These are phyloP conservation scores for Mycena galericulata DNA, from an alignment of 768 basidiomycete species.

Conservation along the genomic window DNA sequence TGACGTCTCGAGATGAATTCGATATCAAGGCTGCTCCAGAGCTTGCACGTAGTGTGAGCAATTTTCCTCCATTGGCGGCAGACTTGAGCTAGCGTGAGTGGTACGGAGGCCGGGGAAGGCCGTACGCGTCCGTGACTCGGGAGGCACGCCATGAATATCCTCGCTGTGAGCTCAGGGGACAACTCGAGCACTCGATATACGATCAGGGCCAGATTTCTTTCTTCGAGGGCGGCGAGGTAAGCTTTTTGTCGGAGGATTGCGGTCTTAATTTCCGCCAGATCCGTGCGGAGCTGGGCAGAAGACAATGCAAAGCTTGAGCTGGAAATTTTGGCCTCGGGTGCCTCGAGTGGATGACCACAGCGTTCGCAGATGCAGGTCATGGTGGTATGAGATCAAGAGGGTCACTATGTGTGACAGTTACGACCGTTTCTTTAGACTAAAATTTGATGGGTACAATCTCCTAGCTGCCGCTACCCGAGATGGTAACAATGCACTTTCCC, in stretches of 20 bases:
- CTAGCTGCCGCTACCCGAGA: too few relatives aligned
- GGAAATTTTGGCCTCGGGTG: too few relatives aligned
- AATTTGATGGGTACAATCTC: too few relatives aligned
- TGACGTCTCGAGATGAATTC: too few relatives aligned
- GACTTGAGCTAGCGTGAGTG: conserved; percentile 1
- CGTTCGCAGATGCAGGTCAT: too few relatives aligned
- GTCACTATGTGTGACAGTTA: too few relatives aligned
- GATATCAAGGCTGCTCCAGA: too few relatives aligned
- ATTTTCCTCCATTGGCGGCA: conserved; percentile 3
- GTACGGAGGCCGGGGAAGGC: neutral
- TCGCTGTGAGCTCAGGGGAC: neutral
- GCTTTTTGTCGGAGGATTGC: neutral
- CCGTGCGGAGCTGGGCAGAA: neutral
- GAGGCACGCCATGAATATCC: neutral
- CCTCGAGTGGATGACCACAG: too few relatives aligned
- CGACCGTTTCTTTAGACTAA: too few relatives aligned
- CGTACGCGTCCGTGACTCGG: neutral
- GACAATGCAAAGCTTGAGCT: too few relatives aligned
- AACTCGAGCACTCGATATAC: neutral
- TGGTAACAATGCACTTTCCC: too few relatives aligned
- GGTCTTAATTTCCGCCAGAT: neutral
- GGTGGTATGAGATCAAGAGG: too few relatives aligned
- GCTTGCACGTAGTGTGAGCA: neutral
- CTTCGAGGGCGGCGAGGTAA: neutral
- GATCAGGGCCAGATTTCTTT: neutral